Evolutionary conservation across 2,329 filamentous ascomycete genomes (phyloP).

Genomic region (Ascocoryne sarcoides): DNA sequence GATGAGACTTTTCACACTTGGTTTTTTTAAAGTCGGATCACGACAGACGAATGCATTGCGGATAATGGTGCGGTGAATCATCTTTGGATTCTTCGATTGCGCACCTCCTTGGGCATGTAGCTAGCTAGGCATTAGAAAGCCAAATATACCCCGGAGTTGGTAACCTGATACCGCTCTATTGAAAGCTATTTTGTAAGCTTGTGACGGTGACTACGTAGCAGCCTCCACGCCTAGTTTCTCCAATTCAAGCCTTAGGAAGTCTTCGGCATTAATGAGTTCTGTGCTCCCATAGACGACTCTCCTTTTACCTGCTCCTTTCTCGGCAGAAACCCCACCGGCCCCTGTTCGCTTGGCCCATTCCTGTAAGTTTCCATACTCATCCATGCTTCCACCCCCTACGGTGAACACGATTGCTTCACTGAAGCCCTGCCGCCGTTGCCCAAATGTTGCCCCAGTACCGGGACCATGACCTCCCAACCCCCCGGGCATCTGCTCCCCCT

Average conservation of each 20-base stretch:
- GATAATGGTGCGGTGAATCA: too few species aligned
- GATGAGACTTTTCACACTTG: too few species aligned
- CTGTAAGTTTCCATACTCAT: constrained; percentile 95
- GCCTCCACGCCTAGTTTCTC: constrained; percentile 51
- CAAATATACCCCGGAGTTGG: too few species aligned
- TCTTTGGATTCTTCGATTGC: too few species aligned
- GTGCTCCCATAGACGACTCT: constrained; percentile 93
- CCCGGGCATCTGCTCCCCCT: constrained; percentile 34
- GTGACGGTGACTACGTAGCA: too few species aligned
- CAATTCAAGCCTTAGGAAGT: constrained; percentile 57
- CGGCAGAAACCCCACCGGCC: constrained; percentile 30
- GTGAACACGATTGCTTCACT: constrained; percentile 90
- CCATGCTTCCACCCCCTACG: constrained; percentile 94
- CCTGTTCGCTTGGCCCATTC: constrained; percentile 85
- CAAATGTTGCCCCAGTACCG: constrained; percentile 77
- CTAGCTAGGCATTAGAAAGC: too few species aligned
- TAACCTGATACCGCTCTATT: too few species aligned
- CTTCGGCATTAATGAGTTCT: constrained; percentile 61
- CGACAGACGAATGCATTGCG: too few species aligned
- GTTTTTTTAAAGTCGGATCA: too few species aligned
- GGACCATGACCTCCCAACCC: constrained; percentile 38
- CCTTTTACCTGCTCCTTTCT: constrained; percentile 56
- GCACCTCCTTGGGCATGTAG: too few species aligned
- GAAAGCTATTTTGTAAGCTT: too few species aligned
- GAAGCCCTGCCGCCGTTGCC: constrained; percentile 82